Conservation (phyloP, 2,329 filamentous ascomycete species). For the Claviceps fusiformis region DNA sequence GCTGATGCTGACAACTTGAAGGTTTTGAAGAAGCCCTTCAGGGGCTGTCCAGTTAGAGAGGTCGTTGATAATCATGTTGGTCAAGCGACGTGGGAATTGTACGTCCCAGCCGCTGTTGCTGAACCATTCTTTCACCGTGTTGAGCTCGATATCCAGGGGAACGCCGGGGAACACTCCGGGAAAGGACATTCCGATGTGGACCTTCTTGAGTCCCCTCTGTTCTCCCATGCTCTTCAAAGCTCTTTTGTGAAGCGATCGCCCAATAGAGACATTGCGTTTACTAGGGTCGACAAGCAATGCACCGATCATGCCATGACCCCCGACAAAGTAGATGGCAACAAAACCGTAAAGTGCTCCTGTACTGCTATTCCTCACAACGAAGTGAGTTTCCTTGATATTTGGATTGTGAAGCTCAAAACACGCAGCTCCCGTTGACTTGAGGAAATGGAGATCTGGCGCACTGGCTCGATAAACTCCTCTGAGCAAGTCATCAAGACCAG, state of each 20-base stretch:
- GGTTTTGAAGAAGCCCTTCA: constrained; percentile 59
- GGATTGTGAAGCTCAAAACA: constrained; percentile 63
- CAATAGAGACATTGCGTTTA: constrained; percentile 79
- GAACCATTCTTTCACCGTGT: constrained; percentile 61
- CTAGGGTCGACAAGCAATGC: constrained; percentile 81
- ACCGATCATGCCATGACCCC: constrained; percentile 60
- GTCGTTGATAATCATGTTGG: constrained; percentile 61
- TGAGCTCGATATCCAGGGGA: constrained; percentile 39
- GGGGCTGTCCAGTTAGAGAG: constrained; percentile 62
- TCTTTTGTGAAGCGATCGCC: constrained; percentile 74
- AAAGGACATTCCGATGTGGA: constrained; percentile 69
- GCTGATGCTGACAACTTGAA: constrained; percentile 58
- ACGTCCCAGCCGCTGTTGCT: constrained; percentile 80
- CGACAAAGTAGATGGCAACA: constrained; percentile 74
- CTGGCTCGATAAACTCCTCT: constrained; percentile 54
- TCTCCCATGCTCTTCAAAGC: constrained; percentile 63
- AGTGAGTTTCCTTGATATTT: constrained; percentile 68
- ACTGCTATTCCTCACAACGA: constrained; percentile 86
- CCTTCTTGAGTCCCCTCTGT: constrained; percentile 57
- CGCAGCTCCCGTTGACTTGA: constrained; percentile 54
- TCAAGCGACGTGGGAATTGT: constrained; percentile 39
- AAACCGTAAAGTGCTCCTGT: constrained; percentile 87
- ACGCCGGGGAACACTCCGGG: constrained; percentile 82
- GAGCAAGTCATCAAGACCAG: constrained; percentile 63
- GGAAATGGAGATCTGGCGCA: constrained; percentile 52